Evolutionary conservation across 2,329 filamentous ascomycete species (phyloP).

Genomic region (Microsporum ferrugineum): DNA sequence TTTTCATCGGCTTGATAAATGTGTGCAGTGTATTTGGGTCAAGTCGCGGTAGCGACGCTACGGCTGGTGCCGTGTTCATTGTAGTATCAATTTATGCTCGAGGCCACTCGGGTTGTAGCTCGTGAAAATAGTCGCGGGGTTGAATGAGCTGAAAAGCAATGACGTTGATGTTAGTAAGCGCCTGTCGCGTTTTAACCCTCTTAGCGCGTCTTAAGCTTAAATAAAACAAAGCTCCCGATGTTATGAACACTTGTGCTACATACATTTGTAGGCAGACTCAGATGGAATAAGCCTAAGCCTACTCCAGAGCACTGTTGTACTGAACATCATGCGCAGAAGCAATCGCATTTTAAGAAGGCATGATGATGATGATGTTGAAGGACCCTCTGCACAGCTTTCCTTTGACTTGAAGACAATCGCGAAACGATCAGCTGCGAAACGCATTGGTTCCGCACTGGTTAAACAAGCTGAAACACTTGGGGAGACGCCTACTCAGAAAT

Average conservation of each 20-base stretch:
- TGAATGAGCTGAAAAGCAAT: background rate
- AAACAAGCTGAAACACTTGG: background rate
- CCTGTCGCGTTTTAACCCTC: background rate
- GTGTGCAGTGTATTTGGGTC: constrained; percentile 39
- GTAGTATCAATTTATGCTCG: background rate
- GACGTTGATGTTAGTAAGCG: constrained; percentile 2
- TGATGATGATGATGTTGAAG: background rate
- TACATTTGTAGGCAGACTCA: background rate
- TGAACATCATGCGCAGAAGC: background rate
- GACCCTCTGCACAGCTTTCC: background rate
- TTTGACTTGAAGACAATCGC: background rate
- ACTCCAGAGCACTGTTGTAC: too few species aligned
- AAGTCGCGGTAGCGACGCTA: constrained; percentile 36
- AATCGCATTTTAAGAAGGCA: background rate
- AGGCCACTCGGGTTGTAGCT: background rate
- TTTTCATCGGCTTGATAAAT: constrained; percentile 62
- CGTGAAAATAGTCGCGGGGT: background rate
- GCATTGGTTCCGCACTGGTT: background rate
- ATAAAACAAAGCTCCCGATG: background rate
- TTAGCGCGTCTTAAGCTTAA: background rate
- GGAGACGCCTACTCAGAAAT: background rate
- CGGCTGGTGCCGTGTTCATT: background rate
- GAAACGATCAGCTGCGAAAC: background rate
- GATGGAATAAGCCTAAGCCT: background rate
- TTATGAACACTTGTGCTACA: background rate